Conservation (phyloP, 1,139 yeast genomes). For the Candida sanyaensis region DNA sequence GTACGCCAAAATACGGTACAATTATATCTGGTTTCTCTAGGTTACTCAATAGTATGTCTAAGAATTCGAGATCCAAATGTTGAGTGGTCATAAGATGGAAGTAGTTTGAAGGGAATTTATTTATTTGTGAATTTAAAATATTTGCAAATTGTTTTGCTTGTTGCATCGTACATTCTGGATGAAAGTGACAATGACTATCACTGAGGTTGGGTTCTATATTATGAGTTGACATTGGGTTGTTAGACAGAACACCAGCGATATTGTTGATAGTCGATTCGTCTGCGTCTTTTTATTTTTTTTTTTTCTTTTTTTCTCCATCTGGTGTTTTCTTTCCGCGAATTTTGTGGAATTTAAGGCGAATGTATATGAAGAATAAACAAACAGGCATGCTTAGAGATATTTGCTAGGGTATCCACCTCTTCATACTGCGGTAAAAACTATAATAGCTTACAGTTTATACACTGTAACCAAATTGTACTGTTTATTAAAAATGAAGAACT, state of each 20-base stretch:
- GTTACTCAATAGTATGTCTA: conserved; percentile 31
- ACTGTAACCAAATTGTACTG: too few relatives aligned
- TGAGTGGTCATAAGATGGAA: conserved; percentile 60
- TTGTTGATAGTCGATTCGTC: too few relatives aligned
- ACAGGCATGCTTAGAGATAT: not conserved
- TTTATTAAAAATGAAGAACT: too few relatives aligned
- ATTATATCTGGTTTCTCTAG: conserved; percentile 26
- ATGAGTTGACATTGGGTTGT: not conserved
- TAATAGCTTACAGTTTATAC: too few relatives aligned
- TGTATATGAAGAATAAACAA: not conserved
- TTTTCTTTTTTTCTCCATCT: too few relatives aligned
- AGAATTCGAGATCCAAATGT: conserved; percentile 45
- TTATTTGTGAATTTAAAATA: conserved; percentile 9
- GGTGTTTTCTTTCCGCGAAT: not conserved
- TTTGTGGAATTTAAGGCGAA: not conserved
- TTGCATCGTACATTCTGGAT: conserved; percentile 15
- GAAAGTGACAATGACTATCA: conserved; percentile 25
- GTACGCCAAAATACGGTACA: conserved; percentile 75
- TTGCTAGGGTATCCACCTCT: too few relatives aligned
- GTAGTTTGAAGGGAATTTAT: conserved; percentile 4
- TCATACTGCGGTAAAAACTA: too few relatives aligned
- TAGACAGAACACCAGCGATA: too few relatives aligned
- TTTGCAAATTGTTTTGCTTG: conserved; percentile 13
- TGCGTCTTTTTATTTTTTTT: too few relatives aligned
- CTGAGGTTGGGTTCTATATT: conserved; percentile 5